Percentiles rank a stretch among this genome's conserved stretches.
Evolutionary conservation across 805 yeast species (phyloP).

Genomic region (Candida nanaspora): DNA sequence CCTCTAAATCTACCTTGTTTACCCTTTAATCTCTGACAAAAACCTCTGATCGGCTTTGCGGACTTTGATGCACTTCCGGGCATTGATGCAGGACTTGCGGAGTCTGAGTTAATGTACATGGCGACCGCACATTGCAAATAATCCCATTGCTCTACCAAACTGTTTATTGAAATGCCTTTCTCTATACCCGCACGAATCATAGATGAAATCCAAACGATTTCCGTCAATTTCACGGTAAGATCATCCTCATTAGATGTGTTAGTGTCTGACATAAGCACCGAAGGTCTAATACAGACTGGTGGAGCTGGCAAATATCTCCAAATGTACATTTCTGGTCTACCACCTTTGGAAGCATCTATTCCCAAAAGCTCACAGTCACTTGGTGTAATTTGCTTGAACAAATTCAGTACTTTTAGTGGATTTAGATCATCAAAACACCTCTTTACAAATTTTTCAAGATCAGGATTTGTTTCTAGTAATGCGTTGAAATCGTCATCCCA

Average conservation of each 20-base stretch:
- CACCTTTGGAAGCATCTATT: constrained; percentile 77
- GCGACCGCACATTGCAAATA: constrained; percentile 92
- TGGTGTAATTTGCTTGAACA: constrained; percentile 81
- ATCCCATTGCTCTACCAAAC: constrained; percentile 99
- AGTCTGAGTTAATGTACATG: constrained; percentile 94
- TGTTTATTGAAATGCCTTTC: constrained; percentile 87
- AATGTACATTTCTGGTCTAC: constrained; percentile 92
- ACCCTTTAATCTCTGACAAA: constrained; percentile 96
- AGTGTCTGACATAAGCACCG: constrained; percentile 85
- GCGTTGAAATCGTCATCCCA: constrained; percentile 86
- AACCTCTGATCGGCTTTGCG: constrained; percentile 82
- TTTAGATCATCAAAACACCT: constrained; percentile 90
- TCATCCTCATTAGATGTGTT: constrained; percentile 96
- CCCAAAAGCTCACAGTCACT: constrained; percentile 91
- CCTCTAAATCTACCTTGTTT: constrained; percentile 99
- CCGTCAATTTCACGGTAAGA: constrained; percentile 89
- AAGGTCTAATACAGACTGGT: constrained; percentile 97
- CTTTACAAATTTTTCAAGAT: constrained; percentile 77
- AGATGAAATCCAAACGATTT: constrained; percentile 95
- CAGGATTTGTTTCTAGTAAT: constrained; percentile 73
- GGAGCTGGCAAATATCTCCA: constrained; percentile 99
- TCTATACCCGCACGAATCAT: constrained; percentile 91
- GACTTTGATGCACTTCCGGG: constrained; percentile 60
- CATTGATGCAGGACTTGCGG: constrained; percentile 71
- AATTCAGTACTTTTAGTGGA: constrained; percentile 79